Percentiles rank a stretch among this genome's conserved stretches.
phyloP scores from a whole-genome alignment of 208 protist genomes.

The Trypanosoma vivax region DNA sequence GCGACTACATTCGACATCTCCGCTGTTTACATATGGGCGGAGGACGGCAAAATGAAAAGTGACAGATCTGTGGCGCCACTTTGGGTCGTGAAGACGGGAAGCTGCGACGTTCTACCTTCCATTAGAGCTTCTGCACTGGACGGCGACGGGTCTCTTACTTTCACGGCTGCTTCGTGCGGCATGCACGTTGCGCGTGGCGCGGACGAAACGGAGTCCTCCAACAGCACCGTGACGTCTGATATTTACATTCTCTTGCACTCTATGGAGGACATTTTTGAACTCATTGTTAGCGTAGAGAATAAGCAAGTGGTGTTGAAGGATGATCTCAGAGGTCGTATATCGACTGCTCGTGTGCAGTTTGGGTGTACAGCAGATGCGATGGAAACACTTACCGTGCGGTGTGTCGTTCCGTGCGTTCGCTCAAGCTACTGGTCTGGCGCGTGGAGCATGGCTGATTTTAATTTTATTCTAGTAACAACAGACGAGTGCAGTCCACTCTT shows the following conservation, averaged over 20 bases:
- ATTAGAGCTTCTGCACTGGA: neutral
- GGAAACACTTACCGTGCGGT: constrained; percentile 44
- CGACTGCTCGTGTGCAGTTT: constrained; percentile 2
- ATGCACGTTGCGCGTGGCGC: constrained; percentile 67
- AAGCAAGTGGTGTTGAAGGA: constrained; percentile 64
- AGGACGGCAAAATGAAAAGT: constrained; percentile 54
- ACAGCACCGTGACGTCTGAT: constrained; percentile 70
- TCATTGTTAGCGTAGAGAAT: constrained; percentile 66
- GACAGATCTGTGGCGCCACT: constrained; percentile 59
- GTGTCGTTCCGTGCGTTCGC: constrained; percentile 71
- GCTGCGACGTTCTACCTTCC: constrained; percentile 2
- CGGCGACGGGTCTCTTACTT: neutral
- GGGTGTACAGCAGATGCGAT: constrained; percentile 4
- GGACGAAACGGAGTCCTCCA: constrained; percentile 27
- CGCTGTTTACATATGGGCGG: constrained; percentile 61
- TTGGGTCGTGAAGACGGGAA: constrained; percentile 59
- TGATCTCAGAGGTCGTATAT: constrained; percentile 53
- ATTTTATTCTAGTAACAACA: constrained; percentile 66
- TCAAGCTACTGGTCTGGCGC: constrained; percentile 72
- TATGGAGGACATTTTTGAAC: constrained; percentile 59
- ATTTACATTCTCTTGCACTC: constrained; percentile 77
- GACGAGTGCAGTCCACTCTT: constrained; percentile 48
- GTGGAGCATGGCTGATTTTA: constrained; percentile 53
- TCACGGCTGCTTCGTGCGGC: constrained; percentile 44
- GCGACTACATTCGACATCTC: constrained; percentile 59